Evolutionary conservation across 371 early-diverging fungal genomes (phyloP).

Genomic region (Gilbertella persicaria): DNA sequence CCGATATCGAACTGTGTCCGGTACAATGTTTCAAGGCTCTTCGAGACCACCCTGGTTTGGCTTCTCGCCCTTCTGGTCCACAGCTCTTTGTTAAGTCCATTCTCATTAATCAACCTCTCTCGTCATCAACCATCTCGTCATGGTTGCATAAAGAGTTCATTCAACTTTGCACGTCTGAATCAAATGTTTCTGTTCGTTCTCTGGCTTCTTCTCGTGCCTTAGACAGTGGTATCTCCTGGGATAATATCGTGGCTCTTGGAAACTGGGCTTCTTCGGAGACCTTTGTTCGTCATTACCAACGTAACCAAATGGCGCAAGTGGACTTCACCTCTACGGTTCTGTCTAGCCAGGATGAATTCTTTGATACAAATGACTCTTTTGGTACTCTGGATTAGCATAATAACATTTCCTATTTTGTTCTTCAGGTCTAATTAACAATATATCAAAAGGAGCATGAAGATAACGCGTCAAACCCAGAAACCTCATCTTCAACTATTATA

Average conservation of each 20-base stretch:
- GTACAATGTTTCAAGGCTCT: not conserved
- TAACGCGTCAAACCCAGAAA: conserved; percentile 11
- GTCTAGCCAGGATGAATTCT: not conserved
- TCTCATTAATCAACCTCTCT: not conserved
- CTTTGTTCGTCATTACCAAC: no score
- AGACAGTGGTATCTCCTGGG: conserved; percentile 1
- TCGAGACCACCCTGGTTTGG: not conserved
- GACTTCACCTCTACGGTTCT: conserved; percentile 12
- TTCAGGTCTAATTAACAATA: no score
- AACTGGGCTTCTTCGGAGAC: conserved; percentile 6
- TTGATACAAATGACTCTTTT: conserved; percentile 4
- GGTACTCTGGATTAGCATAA: no score
- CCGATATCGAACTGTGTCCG: not conserved
- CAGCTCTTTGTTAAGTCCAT: not conserved
- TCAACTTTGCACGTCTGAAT: not conserved
- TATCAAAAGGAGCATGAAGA: conserved; percentile 9
- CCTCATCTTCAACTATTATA: conserved; percentile 11
- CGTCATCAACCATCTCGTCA: not conserved
- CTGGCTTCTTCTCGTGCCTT: conserved; percentile 9
- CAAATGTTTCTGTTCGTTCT: conserved; percentile 1
- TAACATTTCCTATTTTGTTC: no score
- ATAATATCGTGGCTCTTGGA: conserved; percentile 13
- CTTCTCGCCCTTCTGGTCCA: not conserved
- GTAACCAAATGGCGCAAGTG: conserved; percentile 1
- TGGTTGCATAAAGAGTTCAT: conserved; percentile 1